Evolutionary conservation across 176 grass and related monocot genomes (phyloP).

Genomic region (Ampelocalamus luodianensis): DNA sequence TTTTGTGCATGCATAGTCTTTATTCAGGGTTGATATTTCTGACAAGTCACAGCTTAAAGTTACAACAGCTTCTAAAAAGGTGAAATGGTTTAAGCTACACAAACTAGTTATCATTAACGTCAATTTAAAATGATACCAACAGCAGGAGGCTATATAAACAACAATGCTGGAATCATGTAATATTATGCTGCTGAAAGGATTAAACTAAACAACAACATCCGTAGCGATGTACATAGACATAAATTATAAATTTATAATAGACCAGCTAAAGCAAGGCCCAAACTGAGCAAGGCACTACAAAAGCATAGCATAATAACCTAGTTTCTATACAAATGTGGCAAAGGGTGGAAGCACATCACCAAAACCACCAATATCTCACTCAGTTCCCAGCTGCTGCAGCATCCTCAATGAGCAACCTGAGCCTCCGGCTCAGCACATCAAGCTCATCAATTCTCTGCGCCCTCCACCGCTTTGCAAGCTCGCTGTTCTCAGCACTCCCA

Average conservation of each 20-base stretch:
- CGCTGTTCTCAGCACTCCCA: slow-evolving; percentile 34
- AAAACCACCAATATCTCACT: slow-evolving; percentile 34
- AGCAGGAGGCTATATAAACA: not conserved
- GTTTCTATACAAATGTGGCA: slow-evolving; percentile 46
- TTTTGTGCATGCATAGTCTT: not conserved
- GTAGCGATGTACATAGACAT: slow-evolving; percentile 46
- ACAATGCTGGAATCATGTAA: slow-evolving; percentile 44
- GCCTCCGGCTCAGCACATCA: slow-evolving; percentile 63
- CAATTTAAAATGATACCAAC: slow-evolving; percentile 2
- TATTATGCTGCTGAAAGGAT: slow-evolving; percentile 40
- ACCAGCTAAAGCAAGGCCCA: slow-evolving; percentile 34
- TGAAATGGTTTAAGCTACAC: slow-evolving; percentile 8
- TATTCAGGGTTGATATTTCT: not conserved
- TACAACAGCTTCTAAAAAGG: slow-evolving; percentile 10
- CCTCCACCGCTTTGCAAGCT: slow-evolving; percentile 66
- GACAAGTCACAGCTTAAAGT: not conserved
- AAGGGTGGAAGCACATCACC: slow-evolving; percentile 33
- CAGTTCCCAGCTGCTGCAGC: slow-evolving; percentile 35
- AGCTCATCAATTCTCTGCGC: slow-evolving; percentile 68
- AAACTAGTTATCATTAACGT: not conserved
- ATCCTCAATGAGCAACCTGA: slow-evolving; percentile 72
- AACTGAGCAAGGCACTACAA: slow-evolving; percentile 39
- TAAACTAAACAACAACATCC: slow-evolving; percentile 44
- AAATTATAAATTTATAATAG: slow-evolving; percentile 37
- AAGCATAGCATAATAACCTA: slow-evolving; percentile 56